Evolutionary conservation across 176 grass and related monocot genomes (phyloP).

Genomic region (Raddia guianensis): DNA sequence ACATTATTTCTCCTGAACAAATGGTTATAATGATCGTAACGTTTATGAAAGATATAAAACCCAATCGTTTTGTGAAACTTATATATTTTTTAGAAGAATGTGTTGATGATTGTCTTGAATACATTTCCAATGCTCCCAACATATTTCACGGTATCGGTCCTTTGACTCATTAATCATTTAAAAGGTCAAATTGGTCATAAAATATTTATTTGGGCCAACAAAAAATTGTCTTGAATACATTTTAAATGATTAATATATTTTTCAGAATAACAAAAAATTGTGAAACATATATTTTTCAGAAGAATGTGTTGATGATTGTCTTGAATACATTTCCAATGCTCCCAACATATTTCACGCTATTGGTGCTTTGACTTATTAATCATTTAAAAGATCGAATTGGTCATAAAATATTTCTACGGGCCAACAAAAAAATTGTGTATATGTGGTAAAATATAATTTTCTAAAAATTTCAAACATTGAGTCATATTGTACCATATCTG

Average conservation of each 20-base stretch:
- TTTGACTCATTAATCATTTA: not conserved
- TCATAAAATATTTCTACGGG: not conserved
- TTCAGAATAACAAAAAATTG: not conserved
- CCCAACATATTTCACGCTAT: too few relatives aligned
- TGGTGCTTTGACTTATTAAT: too few relatives aligned
- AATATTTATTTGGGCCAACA: not conserved
- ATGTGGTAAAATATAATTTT: too few relatives aligned
- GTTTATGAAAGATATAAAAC: not conserved
- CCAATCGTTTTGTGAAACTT: not conserved
- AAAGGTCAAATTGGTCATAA: not conserved
- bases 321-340: not conserved
- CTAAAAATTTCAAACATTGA: too few relatives aligned
- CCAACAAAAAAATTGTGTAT: too few relatives aligned
- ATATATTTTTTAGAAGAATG: not conserved
- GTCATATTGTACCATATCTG: too few relatives aligned
- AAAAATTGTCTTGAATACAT: too few relatives aligned
- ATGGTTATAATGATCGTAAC: constrained; percentile 1
- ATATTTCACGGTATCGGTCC: too few relatives aligned
- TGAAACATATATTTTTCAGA: constrained; percentile 1
- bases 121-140: not conserved
- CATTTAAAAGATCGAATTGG: not conserved
- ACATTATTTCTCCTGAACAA: not conserved
- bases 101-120: not conserved
- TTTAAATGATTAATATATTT: too few relatives aligned
- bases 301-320: not conserved